Conservation (phyloP, 1,284 basidiomycete species). For the Termitomyces sp. region DNA sequence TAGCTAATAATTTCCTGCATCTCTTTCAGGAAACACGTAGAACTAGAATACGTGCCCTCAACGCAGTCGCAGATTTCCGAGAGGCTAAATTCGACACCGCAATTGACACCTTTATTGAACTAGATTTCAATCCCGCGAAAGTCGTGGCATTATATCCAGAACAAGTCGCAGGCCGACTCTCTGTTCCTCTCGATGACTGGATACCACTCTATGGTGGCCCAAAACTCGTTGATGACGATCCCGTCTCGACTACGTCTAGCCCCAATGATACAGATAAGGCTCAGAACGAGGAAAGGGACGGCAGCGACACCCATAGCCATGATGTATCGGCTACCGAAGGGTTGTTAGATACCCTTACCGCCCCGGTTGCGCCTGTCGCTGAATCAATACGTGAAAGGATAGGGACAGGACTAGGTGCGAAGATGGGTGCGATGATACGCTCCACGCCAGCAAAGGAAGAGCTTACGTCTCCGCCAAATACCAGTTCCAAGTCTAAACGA, state of each 20-base stretch:
- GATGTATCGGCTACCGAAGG: conserved; percentile 19
- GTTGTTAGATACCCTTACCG: conserved; percentile 30
- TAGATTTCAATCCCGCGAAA: conserved; percentile 91
- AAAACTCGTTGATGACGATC: conserved; percentile 17
- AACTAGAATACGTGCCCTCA: conserved; percentile 59
- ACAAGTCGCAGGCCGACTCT: conserved; percentile 74
- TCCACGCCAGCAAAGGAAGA: conserved; percentile 45
- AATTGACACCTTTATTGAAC: conserved; percentile 82
- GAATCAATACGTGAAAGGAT: conserved; percentile 48
- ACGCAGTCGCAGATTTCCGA: conserved; percentile 76
- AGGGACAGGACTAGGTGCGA: conserved; percentile 48
- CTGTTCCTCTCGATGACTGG: conserved; percentile 71
- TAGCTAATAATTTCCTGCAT: not conserved
- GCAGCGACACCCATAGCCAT: conserved; percentile 10
- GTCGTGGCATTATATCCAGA: conserved; percentile 89
- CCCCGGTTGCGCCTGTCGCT: conserved; percentile 31
- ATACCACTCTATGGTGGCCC: conserved; percentile 85
- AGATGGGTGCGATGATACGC: conserved; percentile 47
- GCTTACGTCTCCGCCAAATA: conserved; percentile 43
- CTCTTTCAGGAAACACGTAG: conserved; percentile 43
- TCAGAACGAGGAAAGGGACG: not conserved
- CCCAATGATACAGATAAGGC: conserved; percentile 1
- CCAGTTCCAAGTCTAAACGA: conserved; percentile 30
- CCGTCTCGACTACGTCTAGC: conserved; percentile 11
- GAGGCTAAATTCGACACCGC: conserved; percentile 68